Conservation (phyloP, 2,329 filamentous ascomycete genomes). For the Graphilbum fragrans region DNA sequence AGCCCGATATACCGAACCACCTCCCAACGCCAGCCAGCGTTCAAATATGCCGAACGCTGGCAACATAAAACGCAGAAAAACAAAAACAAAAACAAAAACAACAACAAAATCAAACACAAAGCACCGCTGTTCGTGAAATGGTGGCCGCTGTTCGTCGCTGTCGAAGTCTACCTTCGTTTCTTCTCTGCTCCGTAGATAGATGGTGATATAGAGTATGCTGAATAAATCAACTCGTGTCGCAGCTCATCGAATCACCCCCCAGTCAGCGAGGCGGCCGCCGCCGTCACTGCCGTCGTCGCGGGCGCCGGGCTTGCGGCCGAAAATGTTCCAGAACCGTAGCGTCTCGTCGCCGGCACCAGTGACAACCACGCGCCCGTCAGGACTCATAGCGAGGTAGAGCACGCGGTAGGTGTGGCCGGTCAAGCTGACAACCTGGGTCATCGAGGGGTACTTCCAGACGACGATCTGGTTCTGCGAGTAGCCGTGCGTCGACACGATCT, state of each 20-base stretch:
- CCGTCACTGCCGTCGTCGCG: conserved; percentile 51
- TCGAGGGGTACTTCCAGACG: conserved; percentile 97
- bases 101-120: background rate
- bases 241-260: conserved; percentile 65
- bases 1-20: no score
- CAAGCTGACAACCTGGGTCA: conserved; percentile 91
- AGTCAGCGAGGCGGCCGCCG: conserved; percentile 56
- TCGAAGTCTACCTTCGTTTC: no score
- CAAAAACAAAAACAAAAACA: background rate
- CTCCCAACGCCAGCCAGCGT: no score
- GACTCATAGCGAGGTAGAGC: conserved; percentile 92
- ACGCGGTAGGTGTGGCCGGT: conserved; percentile 92
- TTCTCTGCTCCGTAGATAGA: no score
- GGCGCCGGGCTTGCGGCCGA: conserved; percentile 67
- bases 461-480: conserved; percentile 98
- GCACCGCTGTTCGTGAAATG: no score
- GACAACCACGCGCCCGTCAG: conserved; percentile 84
- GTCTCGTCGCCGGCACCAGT: conserved; percentile 96
- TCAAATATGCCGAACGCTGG: no score
- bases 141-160: no score
- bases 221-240: background rate
- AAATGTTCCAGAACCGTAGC: conserved; percentile 91
- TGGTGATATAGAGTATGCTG: background rate
- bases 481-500: conserved; percentile 92
- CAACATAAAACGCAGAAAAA: conserved; percentile 3